Evolutionary conservation across 495 filamentous ascomycete species (phyloP), one percentile per base, ranked within the genome.

Genomic region (Sporormia fimetaria): DNA sequence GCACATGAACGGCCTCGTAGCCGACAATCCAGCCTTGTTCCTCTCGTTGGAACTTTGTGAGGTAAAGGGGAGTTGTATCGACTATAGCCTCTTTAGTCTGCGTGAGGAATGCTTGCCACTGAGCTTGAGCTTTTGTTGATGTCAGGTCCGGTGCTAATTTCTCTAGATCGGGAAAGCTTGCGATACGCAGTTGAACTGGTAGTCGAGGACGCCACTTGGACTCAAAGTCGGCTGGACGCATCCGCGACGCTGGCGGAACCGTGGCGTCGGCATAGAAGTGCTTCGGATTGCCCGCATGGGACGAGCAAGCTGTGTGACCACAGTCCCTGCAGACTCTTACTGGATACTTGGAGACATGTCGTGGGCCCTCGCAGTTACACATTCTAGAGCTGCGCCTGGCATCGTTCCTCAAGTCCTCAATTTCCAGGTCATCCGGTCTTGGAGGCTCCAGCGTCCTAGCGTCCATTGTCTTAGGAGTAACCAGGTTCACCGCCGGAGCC

Each of bases 281-380:
- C 8, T 49, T 40, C 3, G 78, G 78, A 24, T 73, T 72, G 3
- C 71, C 70, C 6, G 61, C 66, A 42, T 76, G 80, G 17, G 60
- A 60, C 1, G 56, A 49, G 51, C 78, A 81, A 9, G 66, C 63
- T 6, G 71, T 75, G 50, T 79, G 70, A 0, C 46, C 54, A 45
- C 78, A 83, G 16, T 65, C 45, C 3, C 44, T 47, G 44, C 78
- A 83, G 37, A 49, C 30, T n/a, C 64, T 51, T 21, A 81, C 59
- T 7, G 42, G 43, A 4, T 59, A 56, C 5, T 40, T 28, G 9
- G 58, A 60, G 10, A 67, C 57, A 1, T 51, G 41, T n/a, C 56
- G 55, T 32, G 65, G 62, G 16, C 69, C 65, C 55, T 81, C 78
- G 40, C 78, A 83, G 28, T 57, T 46, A 44, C 78, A 83, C 11